phyloP scores from a whole-genome alignment of 805 yeast genomes.

The Zygoascus biomembranicola region DNA sequence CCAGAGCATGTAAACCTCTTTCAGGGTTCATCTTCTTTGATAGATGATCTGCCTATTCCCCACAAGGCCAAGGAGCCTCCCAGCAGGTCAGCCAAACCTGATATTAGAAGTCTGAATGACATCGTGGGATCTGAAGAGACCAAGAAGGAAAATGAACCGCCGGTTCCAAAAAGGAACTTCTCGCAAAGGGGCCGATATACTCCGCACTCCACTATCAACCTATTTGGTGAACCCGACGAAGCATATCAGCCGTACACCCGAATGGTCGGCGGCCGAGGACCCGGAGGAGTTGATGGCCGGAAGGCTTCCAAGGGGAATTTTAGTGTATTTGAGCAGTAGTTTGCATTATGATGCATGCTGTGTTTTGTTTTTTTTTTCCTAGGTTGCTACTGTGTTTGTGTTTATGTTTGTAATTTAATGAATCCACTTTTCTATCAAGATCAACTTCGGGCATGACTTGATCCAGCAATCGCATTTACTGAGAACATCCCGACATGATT shows the following conservation, averaged over 20 bases:
- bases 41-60: constrained; percentile 13
- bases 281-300: constrained; percentile 4
- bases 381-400: no score
- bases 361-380: no score
- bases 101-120: constrained; percentile 12
- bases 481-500: no score
- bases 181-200: not conserved
- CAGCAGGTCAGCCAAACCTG: constrained; percentile 15
- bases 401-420: no score
- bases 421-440: no score
- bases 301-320: constrained; percentile 7
- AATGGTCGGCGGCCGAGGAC: constrained; percentile 13
- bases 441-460: no score
- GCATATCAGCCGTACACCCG: not conserved
- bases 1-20: constrained; percentile 2
- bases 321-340: not conserved
- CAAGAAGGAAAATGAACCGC: not conserved
- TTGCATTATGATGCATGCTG: no score
- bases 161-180: not conserved
- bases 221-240: not conserved
- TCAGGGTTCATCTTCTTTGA: constrained; percentile 11
- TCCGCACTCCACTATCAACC: not conserved
- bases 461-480: no score
- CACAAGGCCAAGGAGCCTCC: constrained; percentile 15
- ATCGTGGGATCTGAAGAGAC: constrained; percentile 5